Evolutionary conservation across 2,329 filamentous ascomycete genomes (phyloP), one percentile per base, ranked within the genome.

Genomic region (Cercospora berteroae): DNA sequence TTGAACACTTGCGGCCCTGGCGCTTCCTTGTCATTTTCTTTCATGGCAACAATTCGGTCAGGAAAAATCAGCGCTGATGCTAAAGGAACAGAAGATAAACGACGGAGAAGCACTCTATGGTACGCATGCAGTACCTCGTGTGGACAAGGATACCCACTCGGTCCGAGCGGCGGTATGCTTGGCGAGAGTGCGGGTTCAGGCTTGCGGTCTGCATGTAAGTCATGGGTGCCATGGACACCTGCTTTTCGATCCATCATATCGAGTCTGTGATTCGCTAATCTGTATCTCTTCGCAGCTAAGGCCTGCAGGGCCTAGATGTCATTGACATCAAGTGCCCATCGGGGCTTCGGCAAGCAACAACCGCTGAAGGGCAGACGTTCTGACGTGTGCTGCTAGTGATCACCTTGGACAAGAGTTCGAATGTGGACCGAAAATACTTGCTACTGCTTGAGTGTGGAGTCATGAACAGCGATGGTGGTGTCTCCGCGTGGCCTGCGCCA

Each of bases 101-200:
- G 7, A 27, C 48, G 20, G 3, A n/a, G 20, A n/a, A 55, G 13
- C 48, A 55, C 5, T 27, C 48, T 55, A 6, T 23, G 23, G 9
- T 55, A 10, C n/a, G 48, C 13, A 55, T 25, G 25, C 20, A 16
- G 2, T 25, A 64, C 48, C 52, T 42, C 36, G 33, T 64, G 55
- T 56, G 23, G 31, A 31, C 55, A 33, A 18, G 55, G 20, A 10
- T 44, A n/a, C 52, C 62, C 62, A 64, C 52, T 64, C 52, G 62
- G 62, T 59, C 62, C 52, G 62, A 42, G 33, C 62, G 62, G 62
- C 48, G 33, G 55, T 57, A 57, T 57, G 12, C 20, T 63, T 36
- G 31, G 44, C 29, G 18, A 56, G 55, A 18, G 16, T 12, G n/a
- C 27, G 27, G 55, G 5, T 25, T 2, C 55, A 33, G 55, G 31